These are phyloP conservation scores for Juncus effusus DNA, from an alignment of 176 grass and related monocot genomes.

Conservation along the genomic window DNA sequence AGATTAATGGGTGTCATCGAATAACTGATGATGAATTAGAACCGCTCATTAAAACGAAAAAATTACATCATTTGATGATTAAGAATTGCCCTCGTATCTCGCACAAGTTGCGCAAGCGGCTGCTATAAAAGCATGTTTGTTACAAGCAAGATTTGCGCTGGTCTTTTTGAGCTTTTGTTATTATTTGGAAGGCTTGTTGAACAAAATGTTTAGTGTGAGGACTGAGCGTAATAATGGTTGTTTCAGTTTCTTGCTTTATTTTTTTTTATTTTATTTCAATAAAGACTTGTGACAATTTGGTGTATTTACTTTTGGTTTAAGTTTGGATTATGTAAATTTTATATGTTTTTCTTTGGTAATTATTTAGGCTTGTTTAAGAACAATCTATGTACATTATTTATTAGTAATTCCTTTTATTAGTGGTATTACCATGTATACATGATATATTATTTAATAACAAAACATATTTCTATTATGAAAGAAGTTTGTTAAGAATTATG, in stretches of 20 bases:
- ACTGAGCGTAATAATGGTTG: neutral
- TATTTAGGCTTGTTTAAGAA: too few relatives aligned
- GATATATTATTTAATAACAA: too few relatives aligned
- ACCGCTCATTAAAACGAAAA: neutral
- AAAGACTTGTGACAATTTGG: neutral
- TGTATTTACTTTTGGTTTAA: too few relatives aligned
- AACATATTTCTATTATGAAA: too few relatives aligned
- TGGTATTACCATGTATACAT: too few relatives aligned
- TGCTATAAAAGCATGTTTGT: constrained; percentile 29
- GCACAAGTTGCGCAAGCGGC: constrained; percentile 32
- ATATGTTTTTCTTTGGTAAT: too few relatives aligned
- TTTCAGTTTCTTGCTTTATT: neutral
- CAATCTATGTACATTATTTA: too few relatives aligned
- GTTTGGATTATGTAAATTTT: too few relatives aligned
- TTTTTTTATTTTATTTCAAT: neutral
- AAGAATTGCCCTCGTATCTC: constrained; percentile 27
- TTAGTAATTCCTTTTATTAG: too few relatives aligned
- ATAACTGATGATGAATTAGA: constrained; percentile 33
- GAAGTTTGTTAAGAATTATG: too few relatives aligned
- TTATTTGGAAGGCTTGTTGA: neutral
- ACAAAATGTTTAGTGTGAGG: neutral
- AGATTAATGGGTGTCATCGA: constrained; percentile 32
- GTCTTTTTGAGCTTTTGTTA: neutral
- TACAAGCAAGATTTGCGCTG: constrained; percentile 26
- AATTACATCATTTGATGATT: constrained; percentile 37